A percentile compares a stretch with the other conserved stretches of the same genome.
Evolutionary conservation across 2,329 filamentous ascomycete species (phyloP).

Genomic region (Diaporthe citri): DNA sequence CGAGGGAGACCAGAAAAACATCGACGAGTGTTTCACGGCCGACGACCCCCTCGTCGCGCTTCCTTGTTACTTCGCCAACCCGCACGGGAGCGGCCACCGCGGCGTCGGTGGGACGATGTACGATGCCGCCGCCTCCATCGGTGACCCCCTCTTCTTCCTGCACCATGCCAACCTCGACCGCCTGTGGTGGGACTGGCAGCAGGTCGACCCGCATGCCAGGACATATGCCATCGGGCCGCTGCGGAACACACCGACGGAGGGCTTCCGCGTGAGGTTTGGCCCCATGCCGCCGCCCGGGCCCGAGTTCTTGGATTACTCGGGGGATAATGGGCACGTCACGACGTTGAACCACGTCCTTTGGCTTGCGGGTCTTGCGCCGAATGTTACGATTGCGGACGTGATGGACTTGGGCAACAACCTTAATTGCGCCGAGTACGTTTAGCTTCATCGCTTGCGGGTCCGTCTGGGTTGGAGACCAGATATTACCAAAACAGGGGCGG

Average conservation of each 20-base stretch:
- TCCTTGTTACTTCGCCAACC: conserved; percentile 42
- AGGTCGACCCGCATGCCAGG: conserved; percentile 32
- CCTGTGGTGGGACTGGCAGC: conserved; percentile 49
- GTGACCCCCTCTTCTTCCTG: conserved; percentile 53
- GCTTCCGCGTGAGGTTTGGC: neutral
- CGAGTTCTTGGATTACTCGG: conserved; percentile 2
- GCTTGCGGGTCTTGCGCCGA: conserved; percentile 14
- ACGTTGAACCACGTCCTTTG: conserved; percentile 25
- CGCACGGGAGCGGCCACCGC: conserved; percentile 44
- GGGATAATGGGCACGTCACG: conserved; percentile 34
- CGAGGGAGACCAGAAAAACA: neutral
- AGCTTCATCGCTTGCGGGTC: neutral
- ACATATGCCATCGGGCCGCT: neutral
- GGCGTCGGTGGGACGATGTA: conserved; percentile 43
- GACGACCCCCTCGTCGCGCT: conserved; percentile 34
- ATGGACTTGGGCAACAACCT: conserved; percentile 22
- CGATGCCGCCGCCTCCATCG: conserved; percentile 43
- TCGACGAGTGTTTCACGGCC: neutral
- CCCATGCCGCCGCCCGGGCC: neutral
- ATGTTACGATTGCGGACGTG: conserved; percentile 25
- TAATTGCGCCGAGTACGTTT: conserved; percentile 29
- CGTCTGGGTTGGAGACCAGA: neutral
- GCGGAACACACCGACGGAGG: neutral
- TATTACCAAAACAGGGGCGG: no score
- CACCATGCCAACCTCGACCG: conserved; percentile 48